Evolutionary conservation across 257 asterid species (phyloP), one percentile per base, ranked within the genome.

Genomic region (Eucommia ulmoides): DNA sequence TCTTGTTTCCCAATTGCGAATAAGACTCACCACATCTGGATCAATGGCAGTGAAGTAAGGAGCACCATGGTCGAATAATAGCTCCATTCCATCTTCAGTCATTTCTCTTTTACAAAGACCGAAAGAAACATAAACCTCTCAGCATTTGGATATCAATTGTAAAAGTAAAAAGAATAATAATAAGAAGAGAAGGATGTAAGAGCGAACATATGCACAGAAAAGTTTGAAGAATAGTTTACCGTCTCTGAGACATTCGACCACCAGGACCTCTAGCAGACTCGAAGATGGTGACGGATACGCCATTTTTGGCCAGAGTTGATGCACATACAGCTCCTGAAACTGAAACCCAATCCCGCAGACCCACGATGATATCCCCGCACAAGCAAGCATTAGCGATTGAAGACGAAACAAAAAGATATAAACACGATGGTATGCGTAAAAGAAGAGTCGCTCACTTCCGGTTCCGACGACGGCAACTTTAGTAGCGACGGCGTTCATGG

Each of bases 281-380:
- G 58, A 88, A 81, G 57, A 88, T 21, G 52, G 97, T 77, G 55
- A 81, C 97, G 7, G 93, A 72, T 19, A 81, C 49, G 48, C 95
- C 97, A 58, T 72, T 76, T 60, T 73, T 84, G 20, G 97, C 92
- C 45, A 88, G 73, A 50, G 74, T 62, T 9, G 95, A 88, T 14
- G 92, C 92, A 60, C 97, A 84, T 7, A 88, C 93, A 12, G 97
- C 80, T 65, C 97, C 97, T 23, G 97, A 79, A 68, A 88, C 97
- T 88, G 84, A 58, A 53, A 5, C 21, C 19, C n/a, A 42, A 4
- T 7, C 8, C n/a, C 19, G 48, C 21, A 9, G n/a, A 15, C 1
- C 2, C 6, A 16, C 20, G 19, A 3, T 6, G n/a, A 18, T n/a
- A 42, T 8, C 11, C 11, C 11, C 44, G 16, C 10, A 33, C 42